Conservation (phyloP, 1,284 basidiomycete species). For the Boletus smithii region DNA sequence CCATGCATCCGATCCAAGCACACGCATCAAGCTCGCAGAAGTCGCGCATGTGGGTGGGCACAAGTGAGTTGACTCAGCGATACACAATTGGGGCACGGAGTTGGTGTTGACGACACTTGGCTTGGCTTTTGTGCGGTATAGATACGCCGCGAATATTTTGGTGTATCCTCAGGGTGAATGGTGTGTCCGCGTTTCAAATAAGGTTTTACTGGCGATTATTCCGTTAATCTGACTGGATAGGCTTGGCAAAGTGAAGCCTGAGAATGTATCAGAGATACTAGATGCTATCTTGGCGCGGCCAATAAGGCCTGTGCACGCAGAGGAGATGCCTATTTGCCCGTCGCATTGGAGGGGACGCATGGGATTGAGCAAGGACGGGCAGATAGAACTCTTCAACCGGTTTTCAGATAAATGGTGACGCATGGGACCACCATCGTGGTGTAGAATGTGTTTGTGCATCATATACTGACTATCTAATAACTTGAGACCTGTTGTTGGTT, state of each 20-base stretch:
- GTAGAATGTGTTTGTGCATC: neutral
- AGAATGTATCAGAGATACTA: slow-evolving; percentile 54
- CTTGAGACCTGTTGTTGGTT: neutral
- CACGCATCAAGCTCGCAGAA: slow-evolving; percentile 51
- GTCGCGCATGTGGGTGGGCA: slow-evolving; percentile 84
- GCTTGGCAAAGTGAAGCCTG: slow-evolving; percentile 57
- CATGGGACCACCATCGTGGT: neutral
- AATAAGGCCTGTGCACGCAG: slow-evolving; percentile 28
- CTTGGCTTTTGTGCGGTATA: too few species aligned
- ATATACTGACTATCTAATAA: neutral
- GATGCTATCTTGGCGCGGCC: slow-evolving; percentile 43
- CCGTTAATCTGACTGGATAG: slow-evolving; percentile 32
- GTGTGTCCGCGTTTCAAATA: slow-evolving; percentile 38
- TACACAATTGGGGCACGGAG: neutral
- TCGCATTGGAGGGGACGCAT: slow-evolving; percentile 73
- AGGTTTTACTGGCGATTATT: neutral
- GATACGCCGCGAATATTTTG: slow-evolving; percentile 77
- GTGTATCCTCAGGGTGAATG: slow-evolving; percentile 78
- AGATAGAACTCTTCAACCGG: slow-evolving; percentile 41
- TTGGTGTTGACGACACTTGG: slow-evolving; percentile 12
- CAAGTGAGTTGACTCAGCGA: slow-evolving; percentile 61
- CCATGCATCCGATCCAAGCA: slow-evolving; percentile 24
- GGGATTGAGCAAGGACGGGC: slow-evolving; percentile 64
- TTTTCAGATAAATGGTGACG: slow-evolving; percentile 3
- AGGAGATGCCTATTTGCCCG: slow-evolving; percentile 40